Base-by-base conservation (phyloP, 73 alveolate species). In the Loxodes magnus region DNA sequence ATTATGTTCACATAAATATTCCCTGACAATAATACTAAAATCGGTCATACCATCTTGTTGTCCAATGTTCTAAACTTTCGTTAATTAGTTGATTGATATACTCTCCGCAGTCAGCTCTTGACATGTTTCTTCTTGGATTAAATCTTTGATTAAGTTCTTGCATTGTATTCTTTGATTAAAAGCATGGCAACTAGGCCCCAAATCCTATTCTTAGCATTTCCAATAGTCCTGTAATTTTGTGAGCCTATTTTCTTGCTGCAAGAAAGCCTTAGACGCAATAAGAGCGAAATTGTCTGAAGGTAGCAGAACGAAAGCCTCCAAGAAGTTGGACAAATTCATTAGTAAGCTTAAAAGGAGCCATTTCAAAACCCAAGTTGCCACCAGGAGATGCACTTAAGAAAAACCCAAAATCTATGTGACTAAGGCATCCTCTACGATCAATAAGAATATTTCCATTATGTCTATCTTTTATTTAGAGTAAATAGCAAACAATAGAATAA, bases 361-460 rank as follows among this genome's bases (percentile, higher is more conserved):
- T 90, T 62, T 93, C 99, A 55, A 93, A 93, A 35, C 84, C 83
- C 70, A 93, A 51, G 51, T 81, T 72, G 7, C 96, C 90, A 67
- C 38, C 99, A 15, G 99, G 99, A 9, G 94, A 60, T 53, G 79
- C 90, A 29, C 71, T 48, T 49, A 82, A 74, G 79, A 93, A 82
- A 59, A 93, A 93, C 20, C 99, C 99, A 73, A 90, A 93, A 65
- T 93, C 99, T 14, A 93, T 91, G 77, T 93, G 99, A 12, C 90
- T 84, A 24, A 93, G 36, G 70, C 87, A 97, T 2, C 99, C 99
- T 49, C 66, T 60, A 35, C 84, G 63, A 66, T 93, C 99, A 15
- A 93, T 75, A 51, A 93, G 73, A 21, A 93, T 90, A 66, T 93
- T 93, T 10, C 97, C 99, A 77, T 93, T 93, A 65, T 93, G 99